Conservation (phyloP, 768 basidiomycete genomes). For the Crassisporium funariophilum region DNA sequence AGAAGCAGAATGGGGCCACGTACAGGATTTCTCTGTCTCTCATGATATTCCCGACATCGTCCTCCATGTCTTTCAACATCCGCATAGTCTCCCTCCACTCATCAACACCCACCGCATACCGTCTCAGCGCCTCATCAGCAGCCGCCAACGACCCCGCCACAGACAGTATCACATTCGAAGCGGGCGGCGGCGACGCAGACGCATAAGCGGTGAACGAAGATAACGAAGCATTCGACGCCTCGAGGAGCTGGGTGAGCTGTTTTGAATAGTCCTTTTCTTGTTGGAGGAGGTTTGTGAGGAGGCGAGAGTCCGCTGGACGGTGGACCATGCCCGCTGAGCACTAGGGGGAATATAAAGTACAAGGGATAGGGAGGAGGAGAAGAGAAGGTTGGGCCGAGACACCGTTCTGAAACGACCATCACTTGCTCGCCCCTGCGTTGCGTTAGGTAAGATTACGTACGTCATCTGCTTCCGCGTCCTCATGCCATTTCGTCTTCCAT, state of each 20-base stretch:
- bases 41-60: slow-evolving; percentile 69
- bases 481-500: no score
- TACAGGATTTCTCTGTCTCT: slow-evolving; percentile 84
- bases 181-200: slow-evolving; percentile 58
- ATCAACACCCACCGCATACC: slow-evolving; percentile 63
- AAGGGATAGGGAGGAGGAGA: no score
- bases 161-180: slow-evolving; percentile 57
- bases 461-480: no score
- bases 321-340: slow-evolving; percentile 74
- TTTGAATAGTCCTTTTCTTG: slow-evolving; percentile 75
- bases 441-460: no score
- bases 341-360: no score
- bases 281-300: slow-evolving; percentile 65
- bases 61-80: slow-evolving; percentile 65
- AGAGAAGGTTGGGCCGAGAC: no score
- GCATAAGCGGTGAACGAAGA: slow-evolving; percentile 75
- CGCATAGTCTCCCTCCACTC: slow-evolving; percentile 65
- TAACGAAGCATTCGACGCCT: slow-evolving; percentile 59
- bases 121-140: slow-evolving; percentile 68
- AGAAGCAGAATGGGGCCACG: slow-evolving; percentile 31
- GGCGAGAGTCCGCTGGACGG: slow-evolving; percentile 69
- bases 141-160: slow-evolving; percentile 60
- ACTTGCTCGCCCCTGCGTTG: no score
- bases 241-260: slow-evolving; percentile 57
- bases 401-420: no score